Evolutionary conservation across 305 asterid species (phyloP).

Genomic region (Fraxinus albicans): DNA sequence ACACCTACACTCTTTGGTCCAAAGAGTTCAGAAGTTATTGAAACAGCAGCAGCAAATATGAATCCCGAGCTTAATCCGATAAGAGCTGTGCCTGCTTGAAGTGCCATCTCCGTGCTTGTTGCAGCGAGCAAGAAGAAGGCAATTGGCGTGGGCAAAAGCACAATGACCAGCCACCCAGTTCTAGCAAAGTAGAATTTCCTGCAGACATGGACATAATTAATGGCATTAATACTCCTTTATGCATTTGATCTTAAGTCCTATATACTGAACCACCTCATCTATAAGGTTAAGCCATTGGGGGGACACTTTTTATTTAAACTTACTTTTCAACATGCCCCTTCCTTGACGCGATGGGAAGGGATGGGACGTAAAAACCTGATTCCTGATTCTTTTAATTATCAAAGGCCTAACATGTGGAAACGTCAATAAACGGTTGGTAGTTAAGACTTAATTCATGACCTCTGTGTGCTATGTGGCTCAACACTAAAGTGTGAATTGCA

Average conservation of each 20-base stretch:
- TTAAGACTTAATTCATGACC: background rate
- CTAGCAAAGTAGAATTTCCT: slow-evolving; percentile 70
- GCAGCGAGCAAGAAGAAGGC: slow-evolving; percentile 60
- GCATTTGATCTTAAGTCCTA: background rate
- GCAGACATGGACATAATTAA: slow-evolving; percentile 18
- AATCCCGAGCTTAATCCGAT: slow-evolving; percentile 89
- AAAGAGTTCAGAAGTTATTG: slow-evolving; percentile 86
- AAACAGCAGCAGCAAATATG: slow-evolving; percentile 84
- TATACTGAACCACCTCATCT: background rate
- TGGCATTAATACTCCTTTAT: background rate
- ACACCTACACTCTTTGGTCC: slow-evolving; percentile 76
- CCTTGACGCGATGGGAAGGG: background rate
- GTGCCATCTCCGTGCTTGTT: slow-evolving; percentile 42
- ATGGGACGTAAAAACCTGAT: background rate
- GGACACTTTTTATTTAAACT: background rate
- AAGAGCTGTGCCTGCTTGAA: slow-evolving; percentile 67
- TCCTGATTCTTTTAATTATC: background rate
- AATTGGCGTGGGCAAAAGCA: slow-evolving; percentile 65
- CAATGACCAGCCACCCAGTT: slow-evolving; percentile 83
- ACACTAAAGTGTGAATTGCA: background rate
- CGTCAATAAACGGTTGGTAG: background rate
- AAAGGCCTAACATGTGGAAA: background rate
- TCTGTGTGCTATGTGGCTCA: background rate
- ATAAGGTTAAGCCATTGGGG: background rate
- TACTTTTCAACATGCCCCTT: background rate